phyloP scores from a whole-genome alignment of 352 stramenopile species.

The Globisporangium barbulae region DNA sequence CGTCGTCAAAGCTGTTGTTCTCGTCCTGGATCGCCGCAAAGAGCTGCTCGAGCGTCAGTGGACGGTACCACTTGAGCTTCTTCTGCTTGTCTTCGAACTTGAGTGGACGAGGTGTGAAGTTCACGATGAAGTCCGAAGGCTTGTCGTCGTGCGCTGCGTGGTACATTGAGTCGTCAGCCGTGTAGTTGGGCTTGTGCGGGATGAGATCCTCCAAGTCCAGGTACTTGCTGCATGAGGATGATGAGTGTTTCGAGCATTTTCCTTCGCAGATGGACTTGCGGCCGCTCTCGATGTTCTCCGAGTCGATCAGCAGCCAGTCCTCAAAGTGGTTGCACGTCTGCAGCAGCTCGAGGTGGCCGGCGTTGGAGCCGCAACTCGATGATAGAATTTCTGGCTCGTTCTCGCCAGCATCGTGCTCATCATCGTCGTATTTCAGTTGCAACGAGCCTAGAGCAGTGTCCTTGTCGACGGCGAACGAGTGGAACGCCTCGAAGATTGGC shows the following conservation, averaged over 20 bases:
- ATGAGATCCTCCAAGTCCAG: slow-evolving; percentile 35
- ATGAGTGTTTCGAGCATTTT: slow-evolving; percentile 15
- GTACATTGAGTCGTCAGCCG: slow-evolving; percentile 10
- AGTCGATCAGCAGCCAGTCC: slow-evolving; percentile 30
- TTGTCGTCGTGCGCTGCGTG: slow-evolving; percentile 14
- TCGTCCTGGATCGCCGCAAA: slow-evolving; percentile 83
- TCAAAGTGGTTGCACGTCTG: slow-evolving; percentile 26
- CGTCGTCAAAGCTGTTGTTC: slow-evolving; percentile 44
- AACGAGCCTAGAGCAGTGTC: not conserved
- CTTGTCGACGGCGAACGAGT: slow-evolving; percentile 13
- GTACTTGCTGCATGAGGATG: slow-evolving; percentile 18
- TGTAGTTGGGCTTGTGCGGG: slow-evolving; percentile 7
- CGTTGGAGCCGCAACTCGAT: not conserved
- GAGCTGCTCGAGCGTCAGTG: slow-evolving; percentile 30
- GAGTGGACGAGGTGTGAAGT: slow-evolving; percentile 28
- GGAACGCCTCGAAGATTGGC: slow-evolving; percentile 49
- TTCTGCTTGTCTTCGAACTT: slow-evolving; percentile 18
- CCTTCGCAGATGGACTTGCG: slow-evolving; percentile 25
- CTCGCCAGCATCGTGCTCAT: not conserved
- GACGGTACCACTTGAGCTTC: slow-evolving; percentile 32
- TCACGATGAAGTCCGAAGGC: slow-evolving; percentile 29
- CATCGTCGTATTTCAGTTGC: slow-evolving; percentile 11
- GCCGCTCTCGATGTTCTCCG: slow-evolving; percentile 13
- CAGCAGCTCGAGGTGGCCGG: slow-evolving; percentile 4
- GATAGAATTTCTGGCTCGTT: not conserved